Percentiles rank a stretch among this genome's conserved stretches.
Evolutionary conservation across 148 eudicot genomes (phyloP).

Genomic region (Linanthus parryae): DNA sequence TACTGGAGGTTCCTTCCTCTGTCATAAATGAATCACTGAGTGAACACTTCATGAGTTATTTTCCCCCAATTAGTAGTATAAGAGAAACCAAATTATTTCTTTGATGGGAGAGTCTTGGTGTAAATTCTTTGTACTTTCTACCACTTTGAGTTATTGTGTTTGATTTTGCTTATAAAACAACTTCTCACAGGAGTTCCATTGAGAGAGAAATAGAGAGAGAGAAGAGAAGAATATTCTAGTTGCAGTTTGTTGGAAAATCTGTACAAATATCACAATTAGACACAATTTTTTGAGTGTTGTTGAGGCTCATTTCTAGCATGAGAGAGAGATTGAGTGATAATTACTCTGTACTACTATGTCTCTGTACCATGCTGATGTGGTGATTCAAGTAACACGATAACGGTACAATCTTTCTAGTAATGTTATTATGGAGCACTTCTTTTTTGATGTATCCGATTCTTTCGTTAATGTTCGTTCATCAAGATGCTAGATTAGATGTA

Average conservation of each 20-base stretch:
- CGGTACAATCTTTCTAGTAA: no score
- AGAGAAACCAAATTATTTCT: not conserved
- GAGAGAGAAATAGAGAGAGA: conserved; percentile 4
- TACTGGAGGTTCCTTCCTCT: not conserved
- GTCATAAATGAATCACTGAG: not conserved
- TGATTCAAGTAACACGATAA: no score
- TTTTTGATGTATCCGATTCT: no score
- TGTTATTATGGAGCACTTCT: no score
- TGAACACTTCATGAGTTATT: not conserved
- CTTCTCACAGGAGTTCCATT: conserved; percentile 20
- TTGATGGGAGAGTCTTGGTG: not conserved
- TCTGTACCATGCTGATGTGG: no score
- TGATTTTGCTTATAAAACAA: conserved; percentile 12
- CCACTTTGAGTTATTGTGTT: not conserved
- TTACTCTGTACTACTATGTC: no score
- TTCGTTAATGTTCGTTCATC: no score
- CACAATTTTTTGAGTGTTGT: conserved; percentile 20
- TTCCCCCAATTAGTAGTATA: not conserved
- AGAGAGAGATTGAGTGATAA: no score
- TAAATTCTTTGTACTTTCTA: not conserved
- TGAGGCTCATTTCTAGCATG: conserved; percentile 26
- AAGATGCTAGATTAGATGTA: no score
- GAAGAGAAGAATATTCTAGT: conserved; percentile 20
- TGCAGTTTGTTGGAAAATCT: conserved; percentile 34
- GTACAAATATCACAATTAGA: conserved; percentile 13